Base-by-base conservation (phyloP, 345 rosid species). In the Psidium friedrichsthalianum region DNA sequence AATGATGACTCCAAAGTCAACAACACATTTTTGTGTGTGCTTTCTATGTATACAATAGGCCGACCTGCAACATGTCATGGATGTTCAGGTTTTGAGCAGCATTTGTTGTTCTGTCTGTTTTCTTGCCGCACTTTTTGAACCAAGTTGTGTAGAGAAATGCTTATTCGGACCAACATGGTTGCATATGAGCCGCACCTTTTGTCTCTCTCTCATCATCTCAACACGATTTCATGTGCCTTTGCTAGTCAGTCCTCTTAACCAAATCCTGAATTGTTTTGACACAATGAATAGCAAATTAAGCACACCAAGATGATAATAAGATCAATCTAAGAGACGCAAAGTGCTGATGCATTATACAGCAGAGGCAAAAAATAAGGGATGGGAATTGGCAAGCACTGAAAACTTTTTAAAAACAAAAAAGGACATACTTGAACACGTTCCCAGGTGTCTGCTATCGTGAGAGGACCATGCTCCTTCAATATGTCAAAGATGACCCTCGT, bases 391-490 rank as follows among this genome's bases (percentile, higher is more conserved):
- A 54, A 42, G 29, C 4, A 5, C 29, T 44, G 12, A 42, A 44
- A 51, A 81, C 40, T n/a, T 36, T 36, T 18, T 5, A 81, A 21
- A 9, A 49, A 22, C 14, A n/a, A 15, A 56, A 83, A 11, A 8
- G 64, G 47, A 12, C 69, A 59, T 85, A 94, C 96, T 93, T 94
- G 91, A 85, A 95, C 90, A n/a, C 87, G 95, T 40, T 94, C 96
- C 98, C 97, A 96, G 84, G 95, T 93, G 83, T 94, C 95, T 56
- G 91, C 86, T 8, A 96, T 87, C n/a, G 97, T 94, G 89, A 94
- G 95, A 86, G 99, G 97, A 47, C 97, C 98, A 56, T 95, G 96
- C 74, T 96, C 98, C 87, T 96, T 96, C 64, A 96, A 89, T 25
- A 95, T 88, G 74, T 95, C 97, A 51, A 95, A 95, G 88, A 94